Evolutionary conservation across 2,329 filamentous ascomycete species (phyloP).

Genomic region (Colletotrichum sansevieriae): DNA sequence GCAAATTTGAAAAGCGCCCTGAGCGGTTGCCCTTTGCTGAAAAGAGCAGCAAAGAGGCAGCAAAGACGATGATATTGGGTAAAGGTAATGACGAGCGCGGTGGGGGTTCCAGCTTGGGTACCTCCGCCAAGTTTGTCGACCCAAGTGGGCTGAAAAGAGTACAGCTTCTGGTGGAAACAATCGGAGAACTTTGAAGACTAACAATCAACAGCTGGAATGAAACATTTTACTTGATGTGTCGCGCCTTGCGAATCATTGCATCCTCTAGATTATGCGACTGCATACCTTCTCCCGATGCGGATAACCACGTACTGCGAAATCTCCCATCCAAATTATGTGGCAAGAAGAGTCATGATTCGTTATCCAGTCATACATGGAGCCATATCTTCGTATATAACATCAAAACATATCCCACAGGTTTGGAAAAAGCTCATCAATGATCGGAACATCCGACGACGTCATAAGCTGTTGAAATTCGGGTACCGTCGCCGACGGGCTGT

Average conservation of each 20-base stretch:
- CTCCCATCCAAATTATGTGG: neutral
- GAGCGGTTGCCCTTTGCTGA: constrained; percentile 45
- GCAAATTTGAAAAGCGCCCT: constrained; percentile 42
- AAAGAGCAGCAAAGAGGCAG: constrained; percentile 45
- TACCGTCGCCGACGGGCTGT: constrained; percentile 36
- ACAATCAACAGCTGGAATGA: neutral
- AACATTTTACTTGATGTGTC: too few relatives aligned
- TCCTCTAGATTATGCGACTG: too few relatives aligned
- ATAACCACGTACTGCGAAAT: too few relatives aligned
- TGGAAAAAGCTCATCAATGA: constrained; percentile 38
- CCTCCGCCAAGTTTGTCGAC: constrained; percentile 54
- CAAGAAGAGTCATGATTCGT: constrained; percentile 8
- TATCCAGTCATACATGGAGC: neutral
- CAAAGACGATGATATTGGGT: constrained; percentile 58
- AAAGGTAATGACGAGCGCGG: constrained; percentile 62
- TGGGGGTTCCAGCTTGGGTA: constrained; percentile 53
- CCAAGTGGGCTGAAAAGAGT: constrained; percentile 59
- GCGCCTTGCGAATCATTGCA: too few relatives aligned
- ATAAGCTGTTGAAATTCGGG: constrained; percentile 39
- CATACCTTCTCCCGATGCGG: too few relatives aligned
- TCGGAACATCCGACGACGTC: constrained; percentile 39
- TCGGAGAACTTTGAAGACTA: constrained; percentile 49
- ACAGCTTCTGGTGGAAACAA: constrained; percentile 60
- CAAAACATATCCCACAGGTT: constrained; percentile 41
- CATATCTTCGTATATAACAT: neutral